Evolutionary conservation across 768 basidiomycete genomes (phyloP).

Genomic region (Leucosporidium yakuticum): DNA sequence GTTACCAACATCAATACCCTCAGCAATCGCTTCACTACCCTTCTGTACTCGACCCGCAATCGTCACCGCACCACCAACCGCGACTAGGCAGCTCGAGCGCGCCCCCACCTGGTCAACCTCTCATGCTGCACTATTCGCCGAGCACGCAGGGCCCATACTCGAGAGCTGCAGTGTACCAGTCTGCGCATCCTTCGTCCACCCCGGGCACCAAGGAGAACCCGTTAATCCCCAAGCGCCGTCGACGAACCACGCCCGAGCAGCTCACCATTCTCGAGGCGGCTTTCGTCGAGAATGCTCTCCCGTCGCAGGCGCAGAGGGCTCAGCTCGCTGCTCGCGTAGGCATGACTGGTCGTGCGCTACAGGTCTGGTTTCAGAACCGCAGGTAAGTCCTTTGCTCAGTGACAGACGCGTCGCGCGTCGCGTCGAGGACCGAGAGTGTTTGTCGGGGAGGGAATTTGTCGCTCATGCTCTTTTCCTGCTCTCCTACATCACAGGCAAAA

Average conservation of each 20-base stretch:
- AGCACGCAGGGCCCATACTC: too few species aligned
- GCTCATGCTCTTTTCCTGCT: background rate
- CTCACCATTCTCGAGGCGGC: slow-evolving; percentile 44
- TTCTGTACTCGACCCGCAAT: background rate
- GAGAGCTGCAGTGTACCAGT: too few species aligned
- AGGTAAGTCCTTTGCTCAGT: slow-evolving; percentile 17
- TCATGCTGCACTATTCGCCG: too few species aligned
- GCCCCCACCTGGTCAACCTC: background rate
- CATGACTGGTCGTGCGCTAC: slow-evolving; percentile 46
- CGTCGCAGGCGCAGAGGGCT: slow-evolving; percentile 42
- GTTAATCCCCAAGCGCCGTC: slow-evolving; percentile 42
- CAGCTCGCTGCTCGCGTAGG: slow-evolving; percentile 43
- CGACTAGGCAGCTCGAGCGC: background rate
- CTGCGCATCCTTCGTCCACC: background rate
- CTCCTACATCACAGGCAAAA: slow-evolving; percentile 25
- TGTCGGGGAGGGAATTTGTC: background rate
- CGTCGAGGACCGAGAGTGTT: background rate
- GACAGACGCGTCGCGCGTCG: slow-evolving; percentile 5
- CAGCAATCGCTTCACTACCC: background rate
- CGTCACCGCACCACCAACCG: background rate
- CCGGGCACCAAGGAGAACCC: slow-evolving; percentile 26
- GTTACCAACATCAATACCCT: background rate
- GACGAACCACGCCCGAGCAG: slow-evolving; percentile 46
- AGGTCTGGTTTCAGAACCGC: slow-evolving; percentile 43
- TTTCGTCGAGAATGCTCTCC: slow-evolving; percentile 43